Conservation (phyloP, 164 flowering plant genomes). For the Houttuynia cordata region DNA sequence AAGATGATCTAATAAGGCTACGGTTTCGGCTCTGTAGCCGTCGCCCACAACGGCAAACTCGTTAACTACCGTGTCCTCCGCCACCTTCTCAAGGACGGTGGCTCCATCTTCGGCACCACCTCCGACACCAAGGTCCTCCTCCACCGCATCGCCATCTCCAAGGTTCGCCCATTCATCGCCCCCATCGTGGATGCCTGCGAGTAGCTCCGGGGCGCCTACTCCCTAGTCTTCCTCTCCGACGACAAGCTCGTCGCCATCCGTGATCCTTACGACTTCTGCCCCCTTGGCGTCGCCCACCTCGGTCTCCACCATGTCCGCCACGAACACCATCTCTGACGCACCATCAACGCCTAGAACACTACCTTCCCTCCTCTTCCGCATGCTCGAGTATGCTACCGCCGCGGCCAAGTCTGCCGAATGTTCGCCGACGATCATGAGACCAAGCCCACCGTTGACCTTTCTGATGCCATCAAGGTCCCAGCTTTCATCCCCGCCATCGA, state of each 20-base stretch:
- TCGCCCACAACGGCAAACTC: slow-evolving; percentile 89
- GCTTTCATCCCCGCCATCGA: too few species aligned
- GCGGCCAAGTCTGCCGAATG: too few species aligned
- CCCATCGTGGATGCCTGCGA: slow-evolving; percentile 83
- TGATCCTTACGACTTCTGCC: slow-evolving; percentile 79
- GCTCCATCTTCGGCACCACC: slow-evolving; percentile 79
- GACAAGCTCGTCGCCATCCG: slow-evolving; percentile 86
- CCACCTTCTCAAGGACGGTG: slow-evolving; percentile 55
- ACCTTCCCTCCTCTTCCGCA: too few species aligned
- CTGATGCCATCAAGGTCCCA: too few species aligned
- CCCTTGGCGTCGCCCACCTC: slow-evolving; percentile 83
- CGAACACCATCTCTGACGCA: too few species aligned
- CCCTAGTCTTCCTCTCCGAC: slow-evolving; percentile 75
- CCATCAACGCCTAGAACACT: too few species aligned
- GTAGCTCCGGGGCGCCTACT: slow-evolving; percentile 75
- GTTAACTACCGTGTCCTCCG: slow-evolving; percentile 66
- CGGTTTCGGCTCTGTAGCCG: slow-evolving; percentile 76
- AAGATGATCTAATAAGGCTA: slow-evolving; percentile 85
- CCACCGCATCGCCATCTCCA: slow-evolving; percentile 78
- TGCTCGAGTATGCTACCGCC: too few species aligned
- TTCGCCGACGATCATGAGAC: too few species aligned
- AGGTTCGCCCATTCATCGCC: slow-evolving; percentile 54
- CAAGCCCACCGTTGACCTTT: too few species aligned
- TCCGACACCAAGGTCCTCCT: slow-evolving; percentile 90
- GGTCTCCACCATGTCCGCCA: too few species aligned